These are phyloP conservation scores for Termitomyces sp. DNA, from an alignment of 768 basidiomycete genomes.

Conservation along the genomic window DNA sequence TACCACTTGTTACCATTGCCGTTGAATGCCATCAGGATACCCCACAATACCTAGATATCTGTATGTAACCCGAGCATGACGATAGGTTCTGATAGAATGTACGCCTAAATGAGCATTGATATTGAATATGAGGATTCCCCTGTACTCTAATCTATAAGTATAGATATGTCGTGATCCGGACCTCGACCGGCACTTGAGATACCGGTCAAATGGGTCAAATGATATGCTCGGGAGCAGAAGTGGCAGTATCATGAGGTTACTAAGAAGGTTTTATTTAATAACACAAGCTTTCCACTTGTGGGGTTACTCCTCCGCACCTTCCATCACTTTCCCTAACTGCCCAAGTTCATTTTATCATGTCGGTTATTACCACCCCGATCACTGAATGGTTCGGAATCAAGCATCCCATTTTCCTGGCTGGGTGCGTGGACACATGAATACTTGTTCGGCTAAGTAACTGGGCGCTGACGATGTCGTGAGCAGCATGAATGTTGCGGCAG, in stretches of 20 bases:
- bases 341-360: constrained; percentile 31
- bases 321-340: neutral
- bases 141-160: no score
- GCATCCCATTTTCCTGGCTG: constrained; percentile 85
- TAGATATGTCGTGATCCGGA: neutral
- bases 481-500: constrained; percentile 45
- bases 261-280: neutral
- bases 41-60: neutral
- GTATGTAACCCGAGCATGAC: neutral
- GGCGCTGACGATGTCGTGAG: neutral
- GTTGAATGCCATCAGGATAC: constrained; percentile 10
- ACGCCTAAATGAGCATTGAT: no score
- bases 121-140: no score
- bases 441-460: neutral
- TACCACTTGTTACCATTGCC: neutral
- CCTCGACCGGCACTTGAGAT: neutral
- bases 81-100: no score
- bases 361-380: constrained; percentile 73
- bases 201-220: neutral
- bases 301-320: neutral
- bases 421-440: constrained; percentile 25
- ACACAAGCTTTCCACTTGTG: constrained; percentile 4
- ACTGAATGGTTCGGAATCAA: constrained; percentile 85
- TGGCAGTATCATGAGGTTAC: constrained; percentile 8
- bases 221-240: neutral